Conservation (phyloP, 495 filamentous ascomycete genomes). For the Coniosporium apollinis region DNA sequence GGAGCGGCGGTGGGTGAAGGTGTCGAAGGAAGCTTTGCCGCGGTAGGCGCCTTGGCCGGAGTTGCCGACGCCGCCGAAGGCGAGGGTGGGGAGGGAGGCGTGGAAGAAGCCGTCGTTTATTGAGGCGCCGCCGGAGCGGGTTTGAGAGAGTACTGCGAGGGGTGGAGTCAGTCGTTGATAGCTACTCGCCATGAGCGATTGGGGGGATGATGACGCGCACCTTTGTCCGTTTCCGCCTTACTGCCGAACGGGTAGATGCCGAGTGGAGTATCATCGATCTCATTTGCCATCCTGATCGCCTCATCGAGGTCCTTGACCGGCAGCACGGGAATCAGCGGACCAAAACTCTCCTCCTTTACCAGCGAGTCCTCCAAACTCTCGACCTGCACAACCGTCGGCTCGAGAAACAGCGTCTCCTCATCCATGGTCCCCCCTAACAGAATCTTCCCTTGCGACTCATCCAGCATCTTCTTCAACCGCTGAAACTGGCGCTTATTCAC, state of each 20-base stretch:
- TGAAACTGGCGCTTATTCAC: constrained; percentile 62
- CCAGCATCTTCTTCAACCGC: constrained; percentile 78
- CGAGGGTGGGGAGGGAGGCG: constrained; percentile 51
- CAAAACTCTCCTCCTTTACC: constrained; percentile 71
- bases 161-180: no score
- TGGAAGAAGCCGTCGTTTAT: constrained; percentile 52
- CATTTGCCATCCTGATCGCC: constrained; percentile 59
- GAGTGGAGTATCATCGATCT: constrained; percentile 63
- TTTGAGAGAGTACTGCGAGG: constrained; percentile 19
- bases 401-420: constrained; percentile 62
- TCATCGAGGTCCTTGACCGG: constrained; percentile 61
- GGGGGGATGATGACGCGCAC: constrained; percentile 23
- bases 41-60: constrained; percentile 72
- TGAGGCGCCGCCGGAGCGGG: constrained; percentile 22
- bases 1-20: constrained; percentile 61
- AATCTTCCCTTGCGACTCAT: constrained; percentile 66
- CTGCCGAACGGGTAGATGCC: constrained; percentile 71
- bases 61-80: constrained; percentile 85
- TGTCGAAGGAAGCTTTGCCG: constrained; percentile 68
- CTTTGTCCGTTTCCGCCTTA: constrained; percentile 51
- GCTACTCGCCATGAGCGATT: no score
- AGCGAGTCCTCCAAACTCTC: constrained; percentile 59
- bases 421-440: constrained; percentile 71
- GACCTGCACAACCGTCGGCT: constrained; percentile 70
- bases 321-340: constrained; percentile 68